Evolutionary conservation across 805 yeast species (phyloP), one percentile per base, ranked within the genome.

Genomic region (Millerozyma acaciae): DNA sequence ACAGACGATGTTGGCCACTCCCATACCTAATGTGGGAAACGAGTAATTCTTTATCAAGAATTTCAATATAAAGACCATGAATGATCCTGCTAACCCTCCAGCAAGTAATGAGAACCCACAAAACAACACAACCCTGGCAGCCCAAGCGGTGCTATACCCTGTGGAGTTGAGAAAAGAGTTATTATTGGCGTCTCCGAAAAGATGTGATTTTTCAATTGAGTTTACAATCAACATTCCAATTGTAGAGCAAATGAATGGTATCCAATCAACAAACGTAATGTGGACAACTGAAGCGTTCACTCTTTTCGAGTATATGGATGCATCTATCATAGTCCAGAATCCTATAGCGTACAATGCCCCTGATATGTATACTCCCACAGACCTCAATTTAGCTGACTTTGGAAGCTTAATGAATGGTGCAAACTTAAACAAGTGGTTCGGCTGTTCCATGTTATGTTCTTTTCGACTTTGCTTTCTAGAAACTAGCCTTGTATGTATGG

Each of bases 21-120:
- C 98, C 96, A 93, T 88, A 4, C 93, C 90, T 34, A 90, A 70
- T 1, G 96, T 87, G 22, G 97, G 97, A 73, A 83, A 80, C 4
- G 77, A 62, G 57, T 75, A 85, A 42, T 82, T 82, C 44, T 86
- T 85, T 47, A 88, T 67, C 37, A 89, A 60, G 56, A 85, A 93
- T 55, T 90, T 85, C 46, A 93, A 68, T 30, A 89, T 84, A 41
- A 93, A 71, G 12, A 93, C 94, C 52, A 88, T 86, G 45, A 93
- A 76, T 2, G 93, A 80, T 1, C 97, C 97, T 13, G 96, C 87
- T 39, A 93, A 64, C 0, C 98, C 97, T 35, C 96, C 93, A 1
- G 97, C 96, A 35, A 93, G 69, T 29, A 90, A 68, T 4, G 96
- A 84, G 57, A 93, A 93, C 6, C 99, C 99, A 47, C 87, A 66